phyloP scores from a whole-genome alignment of 2,329 filamentous ascomycete species.

The Alternaria arbusti region DNA sequence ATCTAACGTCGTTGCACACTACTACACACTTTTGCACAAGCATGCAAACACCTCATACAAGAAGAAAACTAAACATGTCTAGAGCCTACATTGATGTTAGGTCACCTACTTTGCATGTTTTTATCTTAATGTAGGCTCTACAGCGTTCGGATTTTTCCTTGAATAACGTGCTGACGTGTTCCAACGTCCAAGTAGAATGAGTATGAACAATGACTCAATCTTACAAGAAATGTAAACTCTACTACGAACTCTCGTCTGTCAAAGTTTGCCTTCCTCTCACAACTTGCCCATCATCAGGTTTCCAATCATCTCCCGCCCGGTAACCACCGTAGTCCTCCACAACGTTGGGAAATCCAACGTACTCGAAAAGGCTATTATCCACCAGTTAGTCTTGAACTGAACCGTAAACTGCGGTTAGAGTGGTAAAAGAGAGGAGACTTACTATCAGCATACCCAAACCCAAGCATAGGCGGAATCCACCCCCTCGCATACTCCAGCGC shows the following conservation, averaged over 20 bases:
- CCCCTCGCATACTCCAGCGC: constrained; percentile 84
- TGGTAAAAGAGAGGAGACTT: constrained; percentile 14
- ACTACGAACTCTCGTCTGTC: not conserved
- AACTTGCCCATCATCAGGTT: constrained; percentile 61
- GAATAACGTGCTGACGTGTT: not conserved
- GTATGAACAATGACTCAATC: not conserved
- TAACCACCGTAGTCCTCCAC: constrained; percentile 78
- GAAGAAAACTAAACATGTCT: not conserved
- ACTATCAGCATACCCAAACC: constrained; percentile 84
- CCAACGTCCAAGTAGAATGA: not conserved
- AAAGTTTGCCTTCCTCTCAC: constrained; percentile 4
- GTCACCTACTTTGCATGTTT: not conserved
- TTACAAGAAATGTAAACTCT: not conserved
- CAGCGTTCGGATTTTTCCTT: too few species aligned
- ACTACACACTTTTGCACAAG: not conserved
- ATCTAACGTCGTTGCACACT: not conserved
- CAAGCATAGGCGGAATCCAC: constrained; percentile 92
- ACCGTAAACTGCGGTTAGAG: not conserved
- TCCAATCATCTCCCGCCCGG: constrained; percentile 75
- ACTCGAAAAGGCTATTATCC: constrained; percentile 63
- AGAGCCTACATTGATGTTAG: not conserved
- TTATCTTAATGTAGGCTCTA: fast-evolving
- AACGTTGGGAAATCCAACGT: constrained; percentile 86
- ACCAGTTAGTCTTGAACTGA: not conserved
- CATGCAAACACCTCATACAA: not conserved